phyloP scores from a whole-genome alignment of 352 stramenopile genomes.

The Pythium monospermum region DNA sequence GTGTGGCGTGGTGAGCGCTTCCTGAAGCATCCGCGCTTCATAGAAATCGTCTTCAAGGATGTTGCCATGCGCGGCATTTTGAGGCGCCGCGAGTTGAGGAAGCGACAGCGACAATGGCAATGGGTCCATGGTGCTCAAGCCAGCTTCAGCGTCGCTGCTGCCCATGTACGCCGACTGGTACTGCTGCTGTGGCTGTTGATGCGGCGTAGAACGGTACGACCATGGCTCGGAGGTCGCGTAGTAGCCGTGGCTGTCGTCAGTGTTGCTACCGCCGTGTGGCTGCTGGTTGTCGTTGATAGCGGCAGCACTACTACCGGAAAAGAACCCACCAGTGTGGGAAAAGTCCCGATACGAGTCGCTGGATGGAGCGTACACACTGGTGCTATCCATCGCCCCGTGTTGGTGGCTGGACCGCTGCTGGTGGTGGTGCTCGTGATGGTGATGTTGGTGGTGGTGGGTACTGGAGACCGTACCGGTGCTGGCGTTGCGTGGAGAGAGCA shows the following conservation, averaged over 20 bases:
- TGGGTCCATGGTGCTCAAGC: slow-evolving; percentile 17
- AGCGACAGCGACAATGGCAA: slow-evolving; percentile 19
- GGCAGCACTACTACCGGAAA: no score
- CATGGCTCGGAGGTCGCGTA: slow-evolving; percentile 10
- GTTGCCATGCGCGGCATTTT: background rate
- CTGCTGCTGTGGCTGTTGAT: background rate
- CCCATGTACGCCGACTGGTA: slow-evolving; percentile 2
- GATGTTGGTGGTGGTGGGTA: slow-evolving; percentile 2
- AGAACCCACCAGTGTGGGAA: no score
- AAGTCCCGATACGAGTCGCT: slow-evolving; percentile 8
- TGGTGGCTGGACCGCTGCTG: background rate
- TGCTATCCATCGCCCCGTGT: no score
- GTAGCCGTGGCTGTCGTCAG: slow-evolving; percentile 6
- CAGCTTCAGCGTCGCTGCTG: slow-evolving; percentile 1
- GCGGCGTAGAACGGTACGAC: no score
- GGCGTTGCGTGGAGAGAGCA: slow-evolving; percentile 10
- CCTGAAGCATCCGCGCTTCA: slow-evolving; percentile 31
- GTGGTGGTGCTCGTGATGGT: slow-evolving; percentile 3
- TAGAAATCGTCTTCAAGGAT: slow-evolving; percentile 27
- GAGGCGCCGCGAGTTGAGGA: slow-evolving; percentile 12
- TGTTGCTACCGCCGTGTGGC: background rate
- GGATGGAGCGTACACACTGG: no score
- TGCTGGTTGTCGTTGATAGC: slow-evolving; percentile 4
- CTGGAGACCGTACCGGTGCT: slow-evolving; percentile 12
- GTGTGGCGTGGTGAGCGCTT: slow-evolving; percentile 23